Evolutionary conservation across 495 filamentous ascomycete species (phyloP).

Genomic region (Aeminium ludgeri): DNA sequence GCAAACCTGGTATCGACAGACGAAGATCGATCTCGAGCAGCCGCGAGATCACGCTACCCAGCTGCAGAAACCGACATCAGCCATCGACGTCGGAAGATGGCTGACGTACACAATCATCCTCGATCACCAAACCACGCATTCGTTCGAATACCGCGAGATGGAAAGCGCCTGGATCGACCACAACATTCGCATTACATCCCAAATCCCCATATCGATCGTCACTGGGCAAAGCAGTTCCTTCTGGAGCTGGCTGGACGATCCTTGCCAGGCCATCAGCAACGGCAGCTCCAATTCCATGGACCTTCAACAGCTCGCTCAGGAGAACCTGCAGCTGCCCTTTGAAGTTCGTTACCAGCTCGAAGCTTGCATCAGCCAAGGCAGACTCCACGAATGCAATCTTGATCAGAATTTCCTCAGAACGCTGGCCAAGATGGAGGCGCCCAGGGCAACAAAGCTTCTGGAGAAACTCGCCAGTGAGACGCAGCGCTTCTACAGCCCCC

Average conservation of each 20-base stretch:
- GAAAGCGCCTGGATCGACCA: constrained; percentile 48
- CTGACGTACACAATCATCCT: constrained; percentile 26
- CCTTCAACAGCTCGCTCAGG: constrained; percentile 24
- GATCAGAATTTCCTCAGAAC: constrained; percentile 43
- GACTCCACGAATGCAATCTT: constrained; percentile 67
- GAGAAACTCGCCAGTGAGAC: constrained; percentile 47
- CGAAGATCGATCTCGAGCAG: constrained; percentile 42
- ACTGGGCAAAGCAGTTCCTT: background rate
- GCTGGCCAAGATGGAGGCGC: constrained; percentile 34
- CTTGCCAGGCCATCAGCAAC: background rate
- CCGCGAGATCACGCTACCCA: constrained; percentile 32
- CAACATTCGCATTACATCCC: constrained; percentile 40
- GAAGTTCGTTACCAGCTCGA: constrained; percentile 78
- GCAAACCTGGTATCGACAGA: constrained; percentile 62
- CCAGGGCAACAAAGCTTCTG: constrained; percentile 36
- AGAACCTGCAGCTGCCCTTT: constrained; percentile 38
- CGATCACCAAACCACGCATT: constrained; percentile 16
- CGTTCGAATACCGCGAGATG: constrained; percentile 20
- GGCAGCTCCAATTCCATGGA: constrained; percentile 45
- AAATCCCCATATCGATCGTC: constrained; percentile 1
- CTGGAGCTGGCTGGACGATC: constrained; percentile 8
- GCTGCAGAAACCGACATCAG: constrained; percentile 36
- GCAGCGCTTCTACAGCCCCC: constrained; percentile 47
- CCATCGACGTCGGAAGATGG: constrained; percentile 60
- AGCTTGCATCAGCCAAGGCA: constrained; percentile 66